These are phyloP conservation scores for Bipolaris cookei DNA, from an alignment of 2,329 filamentous ascomycete species.

Conservation along the genomic window DNA sequence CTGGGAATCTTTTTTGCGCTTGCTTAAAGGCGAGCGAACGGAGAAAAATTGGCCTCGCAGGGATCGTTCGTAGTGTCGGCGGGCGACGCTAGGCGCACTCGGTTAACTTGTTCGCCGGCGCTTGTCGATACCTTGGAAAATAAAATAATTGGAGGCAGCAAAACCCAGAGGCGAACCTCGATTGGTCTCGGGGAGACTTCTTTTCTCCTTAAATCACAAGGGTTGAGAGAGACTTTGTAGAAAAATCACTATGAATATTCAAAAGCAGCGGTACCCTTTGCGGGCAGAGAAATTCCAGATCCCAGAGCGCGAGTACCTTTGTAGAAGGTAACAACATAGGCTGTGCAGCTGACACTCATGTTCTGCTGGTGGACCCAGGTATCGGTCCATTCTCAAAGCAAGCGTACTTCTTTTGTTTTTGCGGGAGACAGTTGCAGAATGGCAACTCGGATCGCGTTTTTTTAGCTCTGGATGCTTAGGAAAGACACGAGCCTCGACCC, in stretches of 20 bases:
- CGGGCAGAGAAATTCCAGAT: neutral
- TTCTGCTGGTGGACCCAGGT: constrained; percentile 3
- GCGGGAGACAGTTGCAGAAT: neutral
- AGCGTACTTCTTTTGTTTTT: neutral
- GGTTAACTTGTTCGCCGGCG: constrained; percentile 16
- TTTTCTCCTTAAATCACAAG: neutral
- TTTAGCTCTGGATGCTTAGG: neutral
- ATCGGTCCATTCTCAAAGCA: neutral
- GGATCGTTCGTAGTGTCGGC: constrained; percentile 18
- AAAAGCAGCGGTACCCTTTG: neutral
- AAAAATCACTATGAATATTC: neutral
- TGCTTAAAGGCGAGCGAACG: constrained; percentile 23
- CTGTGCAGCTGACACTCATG: constrained; percentile 3
- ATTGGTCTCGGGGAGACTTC: neutral
- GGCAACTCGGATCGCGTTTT: neutral
- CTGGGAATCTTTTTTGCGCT: constrained; percentile 19
- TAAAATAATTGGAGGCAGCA: constrained; percentile 1
- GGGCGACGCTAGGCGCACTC: constrained; percentile 14
- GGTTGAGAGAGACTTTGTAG: neutral
- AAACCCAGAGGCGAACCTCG: neutral
- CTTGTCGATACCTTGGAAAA: constrained; percentile 16
- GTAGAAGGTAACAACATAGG: neutral
- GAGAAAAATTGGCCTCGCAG: constrained; percentile 22
- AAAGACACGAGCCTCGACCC: neutral
- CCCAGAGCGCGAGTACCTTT: neutral